Evolutionary conservation across 2,329 filamentous ascomycete species (phyloP).

Genomic region (Harringtonia lauricola): DNA sequence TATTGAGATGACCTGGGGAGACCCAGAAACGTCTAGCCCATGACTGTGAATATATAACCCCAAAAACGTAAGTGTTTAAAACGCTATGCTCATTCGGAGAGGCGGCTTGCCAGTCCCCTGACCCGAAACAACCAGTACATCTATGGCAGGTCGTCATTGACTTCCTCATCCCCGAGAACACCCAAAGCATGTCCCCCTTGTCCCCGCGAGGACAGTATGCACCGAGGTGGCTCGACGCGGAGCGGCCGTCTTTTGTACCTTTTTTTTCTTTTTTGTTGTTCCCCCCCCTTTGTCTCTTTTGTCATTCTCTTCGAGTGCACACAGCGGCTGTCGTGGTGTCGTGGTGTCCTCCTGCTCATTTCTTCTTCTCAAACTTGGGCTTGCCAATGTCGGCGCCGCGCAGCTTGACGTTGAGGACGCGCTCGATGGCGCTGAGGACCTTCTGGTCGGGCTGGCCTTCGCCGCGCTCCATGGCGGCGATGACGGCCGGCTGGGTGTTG

Average conservation of each 20-base stretch:
- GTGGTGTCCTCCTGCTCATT: conserved; percentile 11
- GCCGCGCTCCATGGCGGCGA: conserved; percentile 80
- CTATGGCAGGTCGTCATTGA: too few relatives aligned
- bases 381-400: conserved; percentile 76
- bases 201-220: not conserved
- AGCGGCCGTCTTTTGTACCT: not conserved
- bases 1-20: too few relatives aligned
- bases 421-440: conserved; percentile 66
- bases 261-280: not conserved
- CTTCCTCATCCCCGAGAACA: too few relatives aligned
- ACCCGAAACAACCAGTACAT: too few relatives aligned
- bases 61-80: too few relatives aligned
- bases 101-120: too few relatives aligned
- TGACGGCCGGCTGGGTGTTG: conserved; percentile 71
- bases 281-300: not conserved
- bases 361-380: conserved; percentile 55
- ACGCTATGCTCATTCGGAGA: too few relatives aligned
- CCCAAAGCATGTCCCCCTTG: too few relatives aligned
- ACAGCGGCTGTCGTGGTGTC: not conserved
- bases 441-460: conserved; percentile 73
- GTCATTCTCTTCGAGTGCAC: not conserved
- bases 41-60: not conserved
- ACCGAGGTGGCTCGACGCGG: too few relatives aligned
- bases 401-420: conserved; percentile 78
- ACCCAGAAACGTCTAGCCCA: too few relatives aligned